Base-by-base conservation (phyloP, 345 rosid genomes). In the Arabidopsis suecica region DNA sequence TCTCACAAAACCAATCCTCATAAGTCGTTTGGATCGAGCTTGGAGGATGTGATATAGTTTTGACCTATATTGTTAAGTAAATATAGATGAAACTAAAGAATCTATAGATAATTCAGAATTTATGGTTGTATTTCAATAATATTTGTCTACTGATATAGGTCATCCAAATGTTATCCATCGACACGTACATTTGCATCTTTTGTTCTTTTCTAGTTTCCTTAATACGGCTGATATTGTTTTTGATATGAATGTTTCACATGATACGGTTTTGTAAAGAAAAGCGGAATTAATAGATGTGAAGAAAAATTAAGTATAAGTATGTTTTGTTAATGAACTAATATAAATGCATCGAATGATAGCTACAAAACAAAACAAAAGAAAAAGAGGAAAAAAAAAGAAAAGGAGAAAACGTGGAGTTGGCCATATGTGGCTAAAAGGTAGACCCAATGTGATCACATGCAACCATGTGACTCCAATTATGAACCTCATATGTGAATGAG, bases 401-500 rank as follows among this genome's bases (percentile, higher is more conserved):
- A 57, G 36, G 75, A 12, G 14, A 36, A 76, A 76, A 69, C 71
- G 65, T 76, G 80, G 51, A 55, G 71, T 76, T 76, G 80, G 80
- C 71, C 80, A 69, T 69, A 76, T 76, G 80, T 76, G 80, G 75
- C 59, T 69, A 76, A 76, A 69, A 44, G 50, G 79, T 76, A 76
- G 66, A 76, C 80, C 75, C 80, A 76, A 69, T 36, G 60, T 76
- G 30, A 62, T 62, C 80, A 76, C 80, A 76, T 76, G 80, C 80
- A 76, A 69, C 69, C 75, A 76, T 76, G 80, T 76, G 80, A 76
- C 75, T 76, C 65, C 59, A 69, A 76, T 76, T 76, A 76, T 76
- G 40, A 63, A 69, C 79, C 79, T 76, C 79, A 76, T 69, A 76
- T 69, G 64, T 76, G 57, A 69, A 51, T 76, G 79, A 69, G 74